Evolutionary conservation across 2,329 filamentous ascomycete species (phyloP), one percentile per base, ranked within the genome.

Genomic region (Cadophora luteo-olivacea): DNA sequence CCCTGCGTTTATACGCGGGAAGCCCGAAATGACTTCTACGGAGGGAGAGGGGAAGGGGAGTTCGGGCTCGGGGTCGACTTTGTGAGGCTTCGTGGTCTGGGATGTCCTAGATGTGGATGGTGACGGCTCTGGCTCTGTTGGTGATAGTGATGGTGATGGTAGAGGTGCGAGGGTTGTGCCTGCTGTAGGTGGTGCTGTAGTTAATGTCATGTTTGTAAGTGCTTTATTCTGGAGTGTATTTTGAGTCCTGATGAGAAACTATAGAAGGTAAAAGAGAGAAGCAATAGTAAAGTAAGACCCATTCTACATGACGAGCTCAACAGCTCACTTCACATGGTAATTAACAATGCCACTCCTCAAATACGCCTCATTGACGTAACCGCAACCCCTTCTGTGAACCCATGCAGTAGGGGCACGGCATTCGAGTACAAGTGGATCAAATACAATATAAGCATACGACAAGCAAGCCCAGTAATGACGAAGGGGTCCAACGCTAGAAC

Each of bases 1-100:
- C 12, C 60, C 60, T 49, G 60, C 24, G 29, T 41, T 22, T 19
- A 55, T 66, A 8, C 51, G 41, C 55, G 55, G 55, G 25, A 61
- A 61, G 24, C 60, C 60, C 1, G 60, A 62, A 5, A 62, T 62
- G 32, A 33, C 32, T 22, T 62, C 60, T 51, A 62, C 45, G 25
- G 48, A 51, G 9, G 60, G 60, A 38, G 60, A 62, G 7, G 60
- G 57, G 57, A 25, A 24, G n/a, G 22, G 57, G 0, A 60, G 36
- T 25, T 60, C 22, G 22, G 19, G 11, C 8, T 41, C n/a, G 33
- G 4, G 51, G 3, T 48, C 45, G 45, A 22, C n/a, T 22, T 49
- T 49, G 19, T 49, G 45, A 49, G 19, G n/a, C 8, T 41, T 38
- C 22, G 16, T 19, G 14, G 29, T 55, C 8, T 41, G 16, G 57